Base-by-base conservation (phyloP, 2,329 filamentous ascomycete genomes). In the Plectosphaerella sp. region DNA sequence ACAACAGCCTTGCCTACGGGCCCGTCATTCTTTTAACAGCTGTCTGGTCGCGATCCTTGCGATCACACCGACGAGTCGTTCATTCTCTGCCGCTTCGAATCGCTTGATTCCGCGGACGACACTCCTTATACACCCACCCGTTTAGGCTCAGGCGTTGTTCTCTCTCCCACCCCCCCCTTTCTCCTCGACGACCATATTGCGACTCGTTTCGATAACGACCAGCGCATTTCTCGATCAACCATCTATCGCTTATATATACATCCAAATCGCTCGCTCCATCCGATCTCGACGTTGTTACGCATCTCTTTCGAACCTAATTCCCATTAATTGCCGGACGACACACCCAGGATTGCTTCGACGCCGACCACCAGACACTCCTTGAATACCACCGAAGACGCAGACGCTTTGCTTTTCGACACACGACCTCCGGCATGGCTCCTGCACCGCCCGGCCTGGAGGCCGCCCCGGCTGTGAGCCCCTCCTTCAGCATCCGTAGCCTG, bases 1-100 rank as follows among this genome's bases (percentile, higher is more conserved):
- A 57, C 62, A 63, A 56, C 64, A 69, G 76, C 76, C 76, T 43
- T 78, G 77, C 75, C 73, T 77, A 76, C 77, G 69, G 79, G 79
- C 77, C 70, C 72, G 75, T 71, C 81, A 75, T 72, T 82, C 78
- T 62, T 80, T 81, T 73, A 64, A 50, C 52, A 22, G 25, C 35
- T 45, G 20, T 36, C 25, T 18, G 15, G 36, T 35, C 35, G 12
- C 15, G 48, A 46, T 18, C 14, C 5, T 41, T 41, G 52, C 28
- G 28, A 33, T 54, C 62, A 59, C 59, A 64, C 61, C 56, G 54
- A 54, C 51, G 54, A 65, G 64, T 66, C 66, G 55, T 58, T 70
- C 67, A 56, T 68, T 69, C 56, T 54, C 39, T 54, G 45, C 52
- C 43, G 35, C 28, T 50, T 48, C 39, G 35, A 48, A 46, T 54